These are phyloP conservation scores for Delonix regia DNA, from an alignment of 306 rosid genomes.

Conservation along the genomic window DNA sequence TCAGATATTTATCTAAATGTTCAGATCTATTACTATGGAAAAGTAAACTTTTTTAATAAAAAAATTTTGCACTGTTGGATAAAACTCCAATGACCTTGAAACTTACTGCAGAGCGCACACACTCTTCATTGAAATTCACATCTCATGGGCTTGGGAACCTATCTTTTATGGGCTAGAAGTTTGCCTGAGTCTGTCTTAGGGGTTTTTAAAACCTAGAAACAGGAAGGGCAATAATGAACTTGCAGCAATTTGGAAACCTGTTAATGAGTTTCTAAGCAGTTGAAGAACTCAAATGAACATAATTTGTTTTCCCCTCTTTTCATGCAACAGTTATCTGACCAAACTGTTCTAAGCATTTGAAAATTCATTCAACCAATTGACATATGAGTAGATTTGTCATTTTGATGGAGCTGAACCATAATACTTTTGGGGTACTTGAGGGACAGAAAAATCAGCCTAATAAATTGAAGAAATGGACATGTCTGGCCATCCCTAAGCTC, in stretches of 20 bases:
- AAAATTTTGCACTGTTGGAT: too few species aligned
- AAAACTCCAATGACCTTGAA: too few species aligned
- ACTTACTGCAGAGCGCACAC: too few species aligned
- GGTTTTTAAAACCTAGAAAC: not conserved
- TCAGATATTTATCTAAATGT: too few species aligned
- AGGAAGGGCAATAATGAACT: not conserved
- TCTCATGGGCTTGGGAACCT: not conserved
- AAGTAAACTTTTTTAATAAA: too few species aligned
- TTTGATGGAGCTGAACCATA: slow-evolving; percentile 28
- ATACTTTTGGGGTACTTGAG: slow-evolving; percentile 9
- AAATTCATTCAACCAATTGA: slow-evolving; percentile 16
- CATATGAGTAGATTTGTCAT: slow-evolving; percentile 8
- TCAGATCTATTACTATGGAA: too few species aligned
- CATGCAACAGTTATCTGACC: slow-evolving; percentile 4
- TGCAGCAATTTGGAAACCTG: not conserved
- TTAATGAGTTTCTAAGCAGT: not conserved
- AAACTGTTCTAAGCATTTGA: slow-evolving; percentile 11
- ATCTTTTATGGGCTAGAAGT: not conserved
- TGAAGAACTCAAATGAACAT: slow-evolving; percentile 16
- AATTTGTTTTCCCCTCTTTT: not conserved
- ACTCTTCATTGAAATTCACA: too few species aligned
- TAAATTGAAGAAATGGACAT: slow-evolving; percentile 41
- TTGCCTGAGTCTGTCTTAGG: too few species aligned
- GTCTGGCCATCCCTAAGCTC: slow-evolving; percentile 33
- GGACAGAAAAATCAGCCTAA: slow-evolving; percentile 40